Evolutionary conservation across 768 basidiomycete genomes (phyloP).

Genomic region (Boletus vermiculosoides): DNA sequence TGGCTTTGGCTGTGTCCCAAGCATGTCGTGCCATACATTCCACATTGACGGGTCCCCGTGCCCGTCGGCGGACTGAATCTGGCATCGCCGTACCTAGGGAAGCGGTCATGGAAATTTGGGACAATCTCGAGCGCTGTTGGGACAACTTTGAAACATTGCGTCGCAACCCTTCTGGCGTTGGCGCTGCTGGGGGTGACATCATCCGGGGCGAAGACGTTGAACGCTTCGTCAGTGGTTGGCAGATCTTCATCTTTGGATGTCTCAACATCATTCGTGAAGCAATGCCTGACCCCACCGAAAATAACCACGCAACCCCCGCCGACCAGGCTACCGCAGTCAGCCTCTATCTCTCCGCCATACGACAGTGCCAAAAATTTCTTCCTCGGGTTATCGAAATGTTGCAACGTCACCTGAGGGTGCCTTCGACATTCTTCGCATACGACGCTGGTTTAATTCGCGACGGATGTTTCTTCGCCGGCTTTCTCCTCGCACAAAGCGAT

Average conservation of each 20-base stretch:
- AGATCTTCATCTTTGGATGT: constrained; percentile 91
- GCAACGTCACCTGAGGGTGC: constrained; percentile 44
- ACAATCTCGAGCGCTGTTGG: constrained; percentile 78
- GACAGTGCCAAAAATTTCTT: constrained; percentile 47
- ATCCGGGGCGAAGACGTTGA: constrained; percentile 53
- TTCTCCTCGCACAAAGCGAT: constrained; percentile 64
- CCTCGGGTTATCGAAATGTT: constrained; percentile 52
- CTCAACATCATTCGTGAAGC: constrained; percentile 86
- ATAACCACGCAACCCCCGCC: constrained; percentile 40
- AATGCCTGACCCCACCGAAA: constrained; percentile 50
- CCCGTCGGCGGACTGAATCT: constrained; percentile 54
- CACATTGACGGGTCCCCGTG: constrained; percentile 76
- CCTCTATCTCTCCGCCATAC: constrained; percentile 48
- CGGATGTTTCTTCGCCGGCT: constrained; percentile 86
- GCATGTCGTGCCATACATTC: constrained; percentile 78
- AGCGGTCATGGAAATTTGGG: constrained; percentile 79
- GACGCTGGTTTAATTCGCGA: constrained; percentile 86
- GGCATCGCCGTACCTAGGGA: constrained; percentile 57
- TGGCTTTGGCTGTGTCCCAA: constrained; percentile 71
- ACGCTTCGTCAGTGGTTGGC: constrained; percentile 82
- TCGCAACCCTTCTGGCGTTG: constrained; percentile 42
- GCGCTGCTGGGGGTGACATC: constrained; percentile 33
- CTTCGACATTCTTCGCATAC: constrained; percentile 67
- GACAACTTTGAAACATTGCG: constrained; percentile 73
- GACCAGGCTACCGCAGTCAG: constrained; percentile 46